phyloP scores from a whole-genome alignment of 23 red algal species.

The Gracilaria gracilis region DNA sequence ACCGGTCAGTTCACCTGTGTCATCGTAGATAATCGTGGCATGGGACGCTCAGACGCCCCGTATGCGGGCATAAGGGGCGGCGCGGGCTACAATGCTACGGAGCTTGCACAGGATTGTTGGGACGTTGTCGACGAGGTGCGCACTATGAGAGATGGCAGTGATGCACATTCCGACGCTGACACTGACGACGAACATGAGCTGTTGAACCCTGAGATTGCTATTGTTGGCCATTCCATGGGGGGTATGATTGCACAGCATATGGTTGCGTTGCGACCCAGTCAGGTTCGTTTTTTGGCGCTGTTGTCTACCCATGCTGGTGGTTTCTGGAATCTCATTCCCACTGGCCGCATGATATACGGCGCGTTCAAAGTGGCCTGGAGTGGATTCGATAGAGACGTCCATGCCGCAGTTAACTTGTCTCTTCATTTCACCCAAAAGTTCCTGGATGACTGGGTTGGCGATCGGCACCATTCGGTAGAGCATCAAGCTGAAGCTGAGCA shows the following conservation, averaged over 20 bases:
- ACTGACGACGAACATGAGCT: constrained; percentile 24
- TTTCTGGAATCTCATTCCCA: constrained; percentile 72
- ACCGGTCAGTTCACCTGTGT: constrained; percentile 61
- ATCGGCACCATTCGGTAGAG: background rate
- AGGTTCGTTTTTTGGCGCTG: constrained; percentile 58
- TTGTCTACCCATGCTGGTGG: constrained; percentile 80
- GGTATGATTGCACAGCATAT: constrained; percentile 76
- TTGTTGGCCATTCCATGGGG: constrained; percentile 83
- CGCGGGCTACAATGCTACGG: constrained; percentile 61
- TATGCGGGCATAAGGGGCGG: constrained; percentile 13
- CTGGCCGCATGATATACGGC: constrained; percentile 16
- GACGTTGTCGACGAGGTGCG: constrained; percentile 65
- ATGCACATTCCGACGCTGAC: constrained; percentile 5
- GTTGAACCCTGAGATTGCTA: constrained; percentile 22
- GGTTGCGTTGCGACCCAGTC: constrained; percentile 37
- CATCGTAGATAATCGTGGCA: constrained; percentile 79
- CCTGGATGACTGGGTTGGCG: constrained; percentile 61
- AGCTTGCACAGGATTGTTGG: constrained; percentile 76
- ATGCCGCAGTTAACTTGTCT: constrained; percentile 64
- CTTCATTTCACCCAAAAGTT: constrained; percentile 78
- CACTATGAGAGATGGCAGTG: constrained; percentile 27
- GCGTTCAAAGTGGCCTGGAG: constrained; percentile 63
- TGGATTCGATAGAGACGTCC: constrained; percentile 74
- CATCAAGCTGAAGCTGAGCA: background rate
- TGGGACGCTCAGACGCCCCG: constrained; percentile 53